Base-by-base conservation (phyloP, 495 filamentous ascomycete species). In the Xylaria acuta region DNA sequence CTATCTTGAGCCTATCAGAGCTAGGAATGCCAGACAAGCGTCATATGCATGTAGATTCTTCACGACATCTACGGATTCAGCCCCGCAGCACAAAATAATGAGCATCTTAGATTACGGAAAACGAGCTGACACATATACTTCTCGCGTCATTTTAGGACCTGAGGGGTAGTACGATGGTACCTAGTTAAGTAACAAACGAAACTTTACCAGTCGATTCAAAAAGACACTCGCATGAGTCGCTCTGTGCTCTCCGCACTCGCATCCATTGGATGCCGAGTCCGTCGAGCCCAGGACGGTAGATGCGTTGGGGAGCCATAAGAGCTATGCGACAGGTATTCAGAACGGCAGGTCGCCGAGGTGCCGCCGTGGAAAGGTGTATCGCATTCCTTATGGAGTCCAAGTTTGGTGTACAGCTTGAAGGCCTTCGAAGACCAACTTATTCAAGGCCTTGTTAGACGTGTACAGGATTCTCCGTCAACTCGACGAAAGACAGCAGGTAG, bases 21-120 rank as follows among this genome's bases (percentile, higher is more conserved):
- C 58, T 67, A 67, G 70, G 65, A 64, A 74, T 66, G 67, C 63
- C 59, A 60, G 73, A 76, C 75, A 79, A 79, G 75, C 75, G 79
- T 79, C 77, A 65, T 65, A 66, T 27, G 70, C 62, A 66, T 38
- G 22, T 63, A 67, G 30, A 71, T 43, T 47, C 69, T 64, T 65
- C 58, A 70, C 69, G 56, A 67, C 70, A 69, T 63, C 69, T 18
- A 66, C 54, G 38, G 36, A 59, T 41, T 63, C 49, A 70, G 45
- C 72, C 66, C 66, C 72, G 43, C 22, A 49, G 34, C 47, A 56
- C 64, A 68, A 71, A 74, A 22, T 63, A 59, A 51, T 73, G 40
- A 70, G 27, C 54, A 51, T 34, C 8, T 49, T 30, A 25, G 20
- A 43, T 45, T 16, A 56, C 43, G 20, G n/a, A 30, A 38, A 60